Conservation (phyloP, 2,329 filamentous ascomycete genomes). For the Capronia epimyces region DNA sequence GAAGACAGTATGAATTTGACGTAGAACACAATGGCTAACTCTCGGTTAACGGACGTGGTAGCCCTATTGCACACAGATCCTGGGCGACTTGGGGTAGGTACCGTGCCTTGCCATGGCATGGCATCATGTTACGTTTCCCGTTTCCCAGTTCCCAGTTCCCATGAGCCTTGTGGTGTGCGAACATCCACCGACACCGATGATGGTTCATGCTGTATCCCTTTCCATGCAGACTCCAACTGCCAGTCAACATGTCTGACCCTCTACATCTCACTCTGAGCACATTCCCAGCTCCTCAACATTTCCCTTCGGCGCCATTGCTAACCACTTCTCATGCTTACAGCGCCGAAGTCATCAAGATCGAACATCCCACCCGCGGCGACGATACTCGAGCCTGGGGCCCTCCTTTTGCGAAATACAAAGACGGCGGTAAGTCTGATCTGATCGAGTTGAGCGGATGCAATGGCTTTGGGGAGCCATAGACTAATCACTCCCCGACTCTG, state of each 20-base stretch:
- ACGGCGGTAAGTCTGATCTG: constrained; percentile 51
- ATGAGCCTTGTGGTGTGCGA: no score
- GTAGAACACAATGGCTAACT: background rate
- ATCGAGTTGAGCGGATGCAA: no score
- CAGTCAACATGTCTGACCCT: no score
- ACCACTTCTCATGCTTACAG: constrained; percentile 42
- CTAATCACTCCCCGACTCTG: background rate
- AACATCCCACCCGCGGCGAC: constrained; percentile 85
- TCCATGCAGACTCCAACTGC: no score
- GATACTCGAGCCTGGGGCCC: constrained; percentile 96
- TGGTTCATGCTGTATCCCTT: no score
- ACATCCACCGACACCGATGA: no score
- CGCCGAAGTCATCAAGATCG: constrained; percentile 94
- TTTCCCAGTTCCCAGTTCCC: no score
- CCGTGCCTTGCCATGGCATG: constrained; percentile 29
- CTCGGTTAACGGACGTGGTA: constrained; percentile 36
- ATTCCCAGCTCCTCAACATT: background rate
- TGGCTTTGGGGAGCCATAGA: background rate
- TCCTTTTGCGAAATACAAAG: constrained; percentile 75
- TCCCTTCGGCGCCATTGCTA: background rate
- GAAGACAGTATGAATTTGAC: no score
- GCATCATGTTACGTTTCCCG: background rate
- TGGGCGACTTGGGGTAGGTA: constrained; percentile 87
- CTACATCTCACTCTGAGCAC: no score
- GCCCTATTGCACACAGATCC: constrained; percentile 96